Evolutionary conservation across 2,329 filamentous ascomycete species (phyloP).

Genomic region (Pseudopithomyces maydicus): DNA sequence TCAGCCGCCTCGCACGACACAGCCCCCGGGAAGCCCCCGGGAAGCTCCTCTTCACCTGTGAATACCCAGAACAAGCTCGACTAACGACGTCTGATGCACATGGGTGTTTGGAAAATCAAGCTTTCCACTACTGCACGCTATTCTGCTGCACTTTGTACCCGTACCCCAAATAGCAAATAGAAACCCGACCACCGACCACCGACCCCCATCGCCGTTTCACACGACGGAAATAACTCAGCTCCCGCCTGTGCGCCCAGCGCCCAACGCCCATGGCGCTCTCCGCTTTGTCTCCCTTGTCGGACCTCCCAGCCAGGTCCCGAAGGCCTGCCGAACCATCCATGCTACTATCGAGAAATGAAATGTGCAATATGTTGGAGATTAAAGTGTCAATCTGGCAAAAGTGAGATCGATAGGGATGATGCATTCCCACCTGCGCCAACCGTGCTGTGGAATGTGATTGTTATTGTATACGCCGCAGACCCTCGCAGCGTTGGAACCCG

Average conservation of each 20-base stretch:
- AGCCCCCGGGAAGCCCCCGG: no score
- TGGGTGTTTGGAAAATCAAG: neutral
- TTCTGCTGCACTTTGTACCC: neutral
- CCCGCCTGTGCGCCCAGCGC: neutral
- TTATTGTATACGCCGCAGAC: neutral
- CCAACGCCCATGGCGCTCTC: no score
- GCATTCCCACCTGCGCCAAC: neutral
- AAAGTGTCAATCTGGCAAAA: no score
- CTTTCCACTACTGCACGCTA: conserved; percentile 2
- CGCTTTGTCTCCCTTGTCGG: no score
- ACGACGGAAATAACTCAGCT: neutral
- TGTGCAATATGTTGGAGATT: no score
- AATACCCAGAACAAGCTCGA: neutral
- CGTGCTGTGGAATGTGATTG: neutral
- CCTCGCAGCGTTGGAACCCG: no score
- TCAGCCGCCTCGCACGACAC: neutral
- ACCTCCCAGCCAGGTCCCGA: no score
- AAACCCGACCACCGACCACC: neutral
- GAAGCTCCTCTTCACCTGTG: no score
- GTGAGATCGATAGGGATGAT: neutral
- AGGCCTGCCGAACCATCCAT: no score
- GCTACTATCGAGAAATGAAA: no score
- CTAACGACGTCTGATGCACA: neutral
- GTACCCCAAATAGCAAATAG: conserved; percentile 9
- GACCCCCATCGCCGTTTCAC: conserved; percentile 2